These are phyloP conservation scores for Penicillium verhagenii DNA, from an alignment of 495 filamentous ascomycete species.

Conservation along the genomic window DNA sequence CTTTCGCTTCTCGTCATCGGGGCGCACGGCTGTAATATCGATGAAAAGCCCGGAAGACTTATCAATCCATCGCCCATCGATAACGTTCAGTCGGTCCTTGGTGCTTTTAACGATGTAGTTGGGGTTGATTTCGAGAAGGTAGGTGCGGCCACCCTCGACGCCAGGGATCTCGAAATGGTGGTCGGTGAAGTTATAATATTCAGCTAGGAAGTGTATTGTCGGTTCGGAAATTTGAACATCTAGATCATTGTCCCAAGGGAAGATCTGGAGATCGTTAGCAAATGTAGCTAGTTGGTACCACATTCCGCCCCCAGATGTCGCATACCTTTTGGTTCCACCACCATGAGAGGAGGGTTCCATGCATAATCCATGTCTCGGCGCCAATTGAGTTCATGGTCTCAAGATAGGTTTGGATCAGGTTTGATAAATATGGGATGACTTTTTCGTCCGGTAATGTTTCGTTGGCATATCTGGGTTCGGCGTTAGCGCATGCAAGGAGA, in stretches of 20 bases:
- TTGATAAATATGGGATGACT: constrained; percentile 45
- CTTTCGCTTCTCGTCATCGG: constrained; percentile 35
- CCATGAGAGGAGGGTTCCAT: constrained; percentile 60
- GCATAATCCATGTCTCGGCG: constrained; percentile 64
- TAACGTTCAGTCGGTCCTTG: constrained; percentile 52
- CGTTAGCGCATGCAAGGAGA: constrained; percentile 13
- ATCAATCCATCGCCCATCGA: constrained; percentile 64
- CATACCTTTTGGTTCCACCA: constrained; percentile 60
- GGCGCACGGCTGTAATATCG: constrained; percentile 59
- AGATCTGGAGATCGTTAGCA: constrained; percentile 35
- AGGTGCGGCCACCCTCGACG: constrained; percentile 44
- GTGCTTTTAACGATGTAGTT: constrained; percentile 49
- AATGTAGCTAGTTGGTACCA: not conserved
- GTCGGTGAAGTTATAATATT: constrained; percentile 63
- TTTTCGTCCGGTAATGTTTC: constrained; percentile 45
- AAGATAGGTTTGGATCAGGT: constrained; percentile 56
- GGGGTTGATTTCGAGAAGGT: constrained; percentile 61
- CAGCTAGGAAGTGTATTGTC: constrained; percentile 56
- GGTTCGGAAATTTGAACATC: constrained; percentile 58
- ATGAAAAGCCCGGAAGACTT: constrained; percentile 60
- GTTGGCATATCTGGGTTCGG: constrained; percentile 46
- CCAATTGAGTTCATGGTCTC: constrained; percentile 54
- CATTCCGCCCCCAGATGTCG: not conserved
- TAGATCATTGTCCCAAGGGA: constrained; percentile 64
- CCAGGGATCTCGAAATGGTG: constrained; percentile 49